Evolutionary conservation across 164 flowering plant genomes (phyloP).

Genomic region (Taxillus chinensis): DNA sequence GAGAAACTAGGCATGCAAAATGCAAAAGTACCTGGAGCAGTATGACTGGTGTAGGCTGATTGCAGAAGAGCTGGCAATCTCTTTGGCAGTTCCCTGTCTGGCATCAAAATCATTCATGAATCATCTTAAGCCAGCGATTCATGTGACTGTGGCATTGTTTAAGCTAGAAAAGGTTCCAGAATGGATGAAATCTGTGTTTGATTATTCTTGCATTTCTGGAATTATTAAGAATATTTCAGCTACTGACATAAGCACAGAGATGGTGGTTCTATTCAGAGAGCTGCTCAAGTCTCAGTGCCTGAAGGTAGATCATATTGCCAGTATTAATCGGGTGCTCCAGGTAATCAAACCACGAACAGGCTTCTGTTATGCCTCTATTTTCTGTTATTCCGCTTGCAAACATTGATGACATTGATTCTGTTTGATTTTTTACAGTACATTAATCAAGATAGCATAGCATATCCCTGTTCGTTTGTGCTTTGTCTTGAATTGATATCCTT

Average conservation of each 20-base stretch:
- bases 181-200: constrained; percentile 66
- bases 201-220: constrained; percentile 47
- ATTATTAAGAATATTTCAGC: constrained; percentile 51
- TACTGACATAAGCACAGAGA: constrained; percentile 41
- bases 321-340: constrained; percentile 54
- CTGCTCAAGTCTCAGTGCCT: constrained; percentile 38
- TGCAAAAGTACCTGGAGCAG: constrained; percentile 12
- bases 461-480: neutral
- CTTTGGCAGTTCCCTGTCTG: constrained; percentile 56
- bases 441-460: neutral
- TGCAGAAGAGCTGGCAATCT: constrained; percentile 68
- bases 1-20: constrained; percentile 26
- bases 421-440: neutral
- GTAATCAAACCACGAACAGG: constrained; percentile 14
- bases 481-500: too few species aligned
- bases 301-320: constrained; percentile 40
- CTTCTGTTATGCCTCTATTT: neutral
- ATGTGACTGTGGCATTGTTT: constrained; percentile 51
- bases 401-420: neutral
- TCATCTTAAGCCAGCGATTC: constrained; percentile 58
- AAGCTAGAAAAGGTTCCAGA: constrained; percentile 34
- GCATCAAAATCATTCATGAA: constrained; percentile 43
- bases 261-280: constrained; percentile 49
- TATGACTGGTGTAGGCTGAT: constrained; percentile 66
- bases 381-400: neutral